Evolutionary conservation across 140 eudicot species (phyloP), one percentile per base, ranked within the genome.

Genomic region (Stevia rebaudiana): DNA sequence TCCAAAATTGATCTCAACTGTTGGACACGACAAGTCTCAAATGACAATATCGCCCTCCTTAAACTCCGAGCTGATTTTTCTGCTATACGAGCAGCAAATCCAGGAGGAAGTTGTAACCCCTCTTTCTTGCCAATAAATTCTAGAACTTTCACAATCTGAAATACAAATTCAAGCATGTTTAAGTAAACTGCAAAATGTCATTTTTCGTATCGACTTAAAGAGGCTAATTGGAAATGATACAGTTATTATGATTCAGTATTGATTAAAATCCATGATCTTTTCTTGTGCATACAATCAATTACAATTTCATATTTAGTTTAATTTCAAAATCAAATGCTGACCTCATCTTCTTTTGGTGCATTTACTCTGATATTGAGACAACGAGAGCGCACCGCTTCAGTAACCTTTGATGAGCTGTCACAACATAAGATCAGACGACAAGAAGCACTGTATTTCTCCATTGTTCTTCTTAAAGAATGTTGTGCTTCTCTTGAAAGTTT

Each of bases 361-460:
- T 44, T 87, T 61, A 91, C 74, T 67, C 96, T 74, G 51, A 91
- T 77, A 75, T 87, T 88, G 30, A 91, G 82, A 47, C 98, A 91
- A 44, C 98, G 96, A 54, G 98, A 91, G 19, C 98, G 96, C 28
- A 91, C 95, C 21, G 98, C 98, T 85, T 91, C 98, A 41, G 89
- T 87, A 47, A 91, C 98, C 71, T 81, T 91, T 12, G 98, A 91
- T 10, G 98, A 91, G 74, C 98, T 91, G 67, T 88, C 79, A 80
- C 96, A 91, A 63, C 98, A 91, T n/a, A 91, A 74, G 44, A 91
- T 91, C 68, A 91, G 74, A 22, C 95, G 89, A 52, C 98, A 91
- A 0, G 98, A 91, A 35, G 95, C 82, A 77, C 98, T 87, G 33
- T 91, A 87, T 63, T 91, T 91, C 84, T 91, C 98, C 98, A 91